Conservation (phyloP, 805 yeast genomes). For the Yamadazyma sp. region DNA sequence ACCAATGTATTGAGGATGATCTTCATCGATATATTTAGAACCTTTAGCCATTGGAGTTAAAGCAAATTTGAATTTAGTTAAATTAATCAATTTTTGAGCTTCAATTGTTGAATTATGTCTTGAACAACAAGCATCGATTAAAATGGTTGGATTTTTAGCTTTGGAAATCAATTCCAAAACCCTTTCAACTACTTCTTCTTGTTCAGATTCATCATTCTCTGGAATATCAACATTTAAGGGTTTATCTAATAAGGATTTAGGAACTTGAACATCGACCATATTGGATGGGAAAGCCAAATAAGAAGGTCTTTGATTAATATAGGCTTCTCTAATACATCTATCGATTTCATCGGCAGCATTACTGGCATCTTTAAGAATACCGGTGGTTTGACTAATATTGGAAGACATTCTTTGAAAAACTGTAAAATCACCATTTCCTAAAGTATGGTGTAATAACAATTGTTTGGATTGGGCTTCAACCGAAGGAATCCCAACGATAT, state of each 20-base stretch:
- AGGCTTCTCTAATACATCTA: constrained; percentile 69
- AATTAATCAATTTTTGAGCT: constrained; percentile 57
- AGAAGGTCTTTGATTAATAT: constrained; percentile 72
- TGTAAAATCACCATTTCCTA: constrained; percentile 43
- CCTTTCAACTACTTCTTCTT: constrained; percentile 33
- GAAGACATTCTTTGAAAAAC: constrained; percentile 75
- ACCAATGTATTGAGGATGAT: constrained; percentile 73
- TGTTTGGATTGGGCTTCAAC: constrained; percentile 56
- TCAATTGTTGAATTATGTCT: constrained; percentile 70
- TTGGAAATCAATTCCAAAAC: constrained; percentile 49
- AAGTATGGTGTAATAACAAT: constrained; percentile 40
- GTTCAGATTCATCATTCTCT: constrained; percentile 33
- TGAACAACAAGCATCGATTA: constrained; percentile 85
- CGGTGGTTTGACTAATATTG: constrained; percentile 64
- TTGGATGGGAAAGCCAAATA: constrained; percentile 83
- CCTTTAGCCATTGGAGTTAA: constrained; percentile 93
- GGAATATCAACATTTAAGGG: constrained; percentile 55
- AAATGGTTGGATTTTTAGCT: constrained; percentile 68
- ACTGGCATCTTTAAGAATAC: constrained; percentile 58
- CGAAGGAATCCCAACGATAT: constrained; percentile 85
- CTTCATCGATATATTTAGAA: constrained; percentile 57
- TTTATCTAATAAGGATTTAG: constrained; percentile 52
- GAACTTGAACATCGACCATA: constrained; percentile 64
- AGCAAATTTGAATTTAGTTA: constrained; percentile 76
- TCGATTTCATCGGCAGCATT: constrained; percentile 73